phyloP scores from a whole-genome alignment of 805 yeast species.

The Vanderwaltozyma yarrowii region DNA sequence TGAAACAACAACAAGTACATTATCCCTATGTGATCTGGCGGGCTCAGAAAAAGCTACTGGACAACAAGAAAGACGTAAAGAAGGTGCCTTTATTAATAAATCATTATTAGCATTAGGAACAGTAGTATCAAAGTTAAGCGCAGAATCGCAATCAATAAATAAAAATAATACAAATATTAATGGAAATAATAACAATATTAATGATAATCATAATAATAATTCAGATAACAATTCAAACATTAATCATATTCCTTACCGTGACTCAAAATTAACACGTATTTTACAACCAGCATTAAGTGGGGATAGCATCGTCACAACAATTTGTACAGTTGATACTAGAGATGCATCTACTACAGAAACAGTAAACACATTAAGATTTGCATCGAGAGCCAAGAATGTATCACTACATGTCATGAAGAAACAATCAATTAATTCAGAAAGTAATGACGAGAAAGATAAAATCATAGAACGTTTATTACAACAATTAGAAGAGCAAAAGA shows the following conservation, averaged over 20 bases:
- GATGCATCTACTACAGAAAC: constrained; percentile 62
- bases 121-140: constrained; percentile 73
- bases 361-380: constrained; percentile 78
- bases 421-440: constrained; percentile 25
- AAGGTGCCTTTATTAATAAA: constrained; percentile 88
- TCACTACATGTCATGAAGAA: constrained; percentile 54
- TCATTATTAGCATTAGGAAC: constrained; percentile 84
- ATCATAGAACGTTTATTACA: constrained; percentile 45
- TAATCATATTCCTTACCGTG: constrained; percentile 84
- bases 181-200: too few relatives aligned
- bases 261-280: constrained; percentile 81
- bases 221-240: constrained; percentile 12
- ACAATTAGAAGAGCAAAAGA: constrained; percentile 51
- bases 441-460: constrained; percentile 33
- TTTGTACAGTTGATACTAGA: constrained; percentile 77
- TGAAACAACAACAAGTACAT: constrained; percentile 40
- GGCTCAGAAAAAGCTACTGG: constrained; percentile 84
- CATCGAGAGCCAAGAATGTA: constrained; percentile 67
- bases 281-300: constrained; percentile 91
- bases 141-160: constrained; percentile 27
- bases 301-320: constrained; percentile 66
- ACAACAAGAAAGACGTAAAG: constrained; percentile 69
- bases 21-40: constrained; percentile 88
- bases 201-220: constrained; percentile 5
- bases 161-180: too few relatives aligned